Base-by-base conservation (phyloP, 1,284 basidiomycete species). In the Golubevia sp. region DNA sequence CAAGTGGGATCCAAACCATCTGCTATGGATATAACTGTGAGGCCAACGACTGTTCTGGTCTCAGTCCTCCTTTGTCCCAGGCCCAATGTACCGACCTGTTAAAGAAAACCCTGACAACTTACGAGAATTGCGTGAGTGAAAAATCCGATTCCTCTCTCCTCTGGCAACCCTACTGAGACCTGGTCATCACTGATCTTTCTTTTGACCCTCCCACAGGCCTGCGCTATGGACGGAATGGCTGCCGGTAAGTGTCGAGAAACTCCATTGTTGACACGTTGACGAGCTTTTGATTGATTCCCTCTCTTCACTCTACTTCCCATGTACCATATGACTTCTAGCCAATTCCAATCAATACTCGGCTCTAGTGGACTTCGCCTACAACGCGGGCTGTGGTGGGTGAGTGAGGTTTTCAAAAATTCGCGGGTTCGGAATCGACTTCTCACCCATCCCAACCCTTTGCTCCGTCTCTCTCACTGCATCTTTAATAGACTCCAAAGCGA, bases 11-110 rank as follows among this genome's bases (percentile, higher is more conserved):
- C 50, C 5, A 27, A 13, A 52, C 50, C 50, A 52, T 52, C 50
- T 52, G 50, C 13, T 52, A 52, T 26, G 50, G 50, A 23, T 52
- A 52, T 13, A 52, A 52, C 50, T 52, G 50, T 26, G 50, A 52
- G 11, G 50, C 50, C 5, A 52, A 52, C 50, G 21, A 23, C 25
- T 52, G 50, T 26, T 23, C 21, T 1, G 21, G 25, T 52, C 13
- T 52, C 6, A 23, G 25, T 23, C 50, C 50, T 7, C 50, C 50
- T 26, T 13, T 52, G 5, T 23, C 21, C 13, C 21, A 52, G 13
- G 50, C 50, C 11, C 50, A 52, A 52, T 52, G 50, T 26, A 52
- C 50, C 1, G 50, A 52, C 13, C 50, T 52, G 6, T 26, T 52
- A 11, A 52, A 52, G 13, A 23, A 52, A 13, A 52, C 50, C 13